Evolutionary conservation across 306 rosid species (phyloP).

Genomic region (Cajanus cajan): DNA sequence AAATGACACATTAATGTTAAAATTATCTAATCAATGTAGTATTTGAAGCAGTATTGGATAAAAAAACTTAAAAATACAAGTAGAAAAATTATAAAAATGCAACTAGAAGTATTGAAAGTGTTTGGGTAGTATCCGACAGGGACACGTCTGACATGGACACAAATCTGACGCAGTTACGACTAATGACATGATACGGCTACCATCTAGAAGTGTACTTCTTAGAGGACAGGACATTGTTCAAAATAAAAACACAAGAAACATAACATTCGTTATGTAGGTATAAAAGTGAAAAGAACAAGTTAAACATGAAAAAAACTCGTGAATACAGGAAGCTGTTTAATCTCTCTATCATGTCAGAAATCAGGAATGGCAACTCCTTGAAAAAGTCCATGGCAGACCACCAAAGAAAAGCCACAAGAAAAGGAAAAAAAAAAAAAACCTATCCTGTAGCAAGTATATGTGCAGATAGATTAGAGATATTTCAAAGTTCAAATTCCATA

Average conservation of each 20-base stretch:
- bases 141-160: background rate
- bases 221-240: background rate
- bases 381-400: background rate
- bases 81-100: background rate
- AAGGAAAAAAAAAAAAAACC: background rate
- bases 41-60: background rate
- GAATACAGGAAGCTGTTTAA: background rate
- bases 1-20: background rate
- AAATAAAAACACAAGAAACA: background rate
- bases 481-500: conserved; percentile 4
- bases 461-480: background rate
- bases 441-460: background rate
- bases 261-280: background rate
- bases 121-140: background rate
- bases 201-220: background rate
- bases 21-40: background rate
- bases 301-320: background rate
- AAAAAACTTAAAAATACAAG: background rate
- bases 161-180: background rate
- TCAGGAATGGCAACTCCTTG: background rate
- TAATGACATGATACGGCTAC: background rate
- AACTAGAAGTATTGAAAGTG: background rate
- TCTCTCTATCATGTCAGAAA: background rate
- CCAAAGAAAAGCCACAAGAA: background rate
- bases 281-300: background rate